phyloP scores from a whole-genome alignment of 83 land plant species.

The Diphasiastrum complanatum region DNA sequence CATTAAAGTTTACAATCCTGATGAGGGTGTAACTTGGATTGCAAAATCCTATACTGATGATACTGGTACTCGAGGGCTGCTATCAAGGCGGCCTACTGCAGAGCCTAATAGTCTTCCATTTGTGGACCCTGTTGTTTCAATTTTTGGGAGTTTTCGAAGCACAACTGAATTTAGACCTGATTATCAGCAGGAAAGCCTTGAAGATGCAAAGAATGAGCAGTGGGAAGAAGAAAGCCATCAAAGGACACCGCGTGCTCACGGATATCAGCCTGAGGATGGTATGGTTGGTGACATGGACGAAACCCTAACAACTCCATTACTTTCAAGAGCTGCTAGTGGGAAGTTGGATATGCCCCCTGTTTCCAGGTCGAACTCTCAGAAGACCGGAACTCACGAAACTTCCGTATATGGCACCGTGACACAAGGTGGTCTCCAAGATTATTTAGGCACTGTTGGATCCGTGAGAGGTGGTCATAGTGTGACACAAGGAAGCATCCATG shows the following conservation, averaged over 20 bases:
- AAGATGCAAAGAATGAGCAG: background rate
- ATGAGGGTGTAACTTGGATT: constrained; percentile 26
- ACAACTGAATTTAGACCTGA: background rate
- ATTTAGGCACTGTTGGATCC: background rate
- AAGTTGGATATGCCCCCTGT: constrained; percentile 1
- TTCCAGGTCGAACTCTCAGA: constrained; percentile 9
- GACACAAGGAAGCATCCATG: constrained; percentile 18
- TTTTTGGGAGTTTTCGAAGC: constrained; percentile 24
- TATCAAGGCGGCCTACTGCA: constrained; percentile 14
- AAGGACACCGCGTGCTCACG: background rate
- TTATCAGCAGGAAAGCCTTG: constrained; percentile 6
- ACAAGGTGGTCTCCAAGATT: constrained; percentile 4
- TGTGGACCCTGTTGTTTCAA: constrained; percentile 27
- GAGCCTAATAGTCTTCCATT: constrained; percentile 11
- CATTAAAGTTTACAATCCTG: constrained; percentile 22
- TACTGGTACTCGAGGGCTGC: background rate
- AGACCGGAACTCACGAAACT: background rate
- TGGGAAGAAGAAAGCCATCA: constrained; percentile 27
- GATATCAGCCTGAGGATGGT: constrained; percentile 2
- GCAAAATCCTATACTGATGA: constrained; percentile 27
- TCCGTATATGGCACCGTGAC: background rate
- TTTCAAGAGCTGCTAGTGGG: background rate
- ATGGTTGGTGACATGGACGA: constrained; percentile 9
- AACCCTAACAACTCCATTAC: constrained; percentile 6
- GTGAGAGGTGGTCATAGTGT: background rate